Conservation (phyloP, 2,329 filamentous ascomycete species). For the Malbranchea cinnamomea region DNA sequence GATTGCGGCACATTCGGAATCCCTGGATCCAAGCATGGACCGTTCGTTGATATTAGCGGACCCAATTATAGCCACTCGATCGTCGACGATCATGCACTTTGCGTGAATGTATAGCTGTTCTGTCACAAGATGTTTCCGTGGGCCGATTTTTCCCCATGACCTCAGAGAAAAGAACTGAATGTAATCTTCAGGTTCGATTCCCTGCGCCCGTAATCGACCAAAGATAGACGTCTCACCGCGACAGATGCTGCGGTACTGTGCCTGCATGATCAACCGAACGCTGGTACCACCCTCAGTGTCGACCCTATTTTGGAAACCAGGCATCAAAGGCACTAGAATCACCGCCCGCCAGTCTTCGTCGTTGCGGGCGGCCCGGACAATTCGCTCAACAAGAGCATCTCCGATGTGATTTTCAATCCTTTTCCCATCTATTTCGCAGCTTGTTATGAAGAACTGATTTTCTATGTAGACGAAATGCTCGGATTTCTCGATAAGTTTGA, state of each 20-base stretch:
- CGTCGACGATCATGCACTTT: slow-evolving; percentile 72
- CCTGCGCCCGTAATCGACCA: slow-evolving; percentile 56
- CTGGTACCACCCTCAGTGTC: slow-evolving; percentile 69
- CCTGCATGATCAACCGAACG: slow-evolving; percentile 93
- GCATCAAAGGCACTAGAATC: slow-evolving; percentile 76
- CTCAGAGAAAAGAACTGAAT: slow-evolving; percentile 91
- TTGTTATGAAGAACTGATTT: slow-evolving; percentile 87
- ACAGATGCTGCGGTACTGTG: slow-evolving; percentile 92
- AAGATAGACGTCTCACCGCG: slow-evolving; percentile 86
- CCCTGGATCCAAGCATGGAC: slow-evolving; percentile 70
- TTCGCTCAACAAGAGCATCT: slow-evolving; percentile 76
- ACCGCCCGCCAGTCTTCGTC: slow-evolving; percentile 82
- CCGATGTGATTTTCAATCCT: slow-evolving; percentile 85
- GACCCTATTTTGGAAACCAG: slow-evolving; percentile 86
- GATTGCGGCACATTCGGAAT: slow-evolving; percentile 75
- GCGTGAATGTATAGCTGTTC: slow-evolving; percentile 93
- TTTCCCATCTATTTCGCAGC: slow-evolving; percentile 70
- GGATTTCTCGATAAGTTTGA: slow-evolving; percentile 59
- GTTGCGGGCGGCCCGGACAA: slow-evolving; percentile 65
- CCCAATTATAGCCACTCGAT: slow-evolving; percentile 67
- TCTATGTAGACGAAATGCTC: slow-evolving; percentile 95
- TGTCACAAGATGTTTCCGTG: slow-evolving; percentile 58
- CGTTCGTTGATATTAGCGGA: slow-evolving; percentile 56
- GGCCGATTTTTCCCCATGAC: slow-evolving; percentile 83
- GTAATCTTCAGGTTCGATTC: slow-evolving; percentile 63